Evolutionary conservation across 2,329 filamentous ascomycete species (phyloP).

Genomic region (Lasiodiplodia sp.): DNA sequence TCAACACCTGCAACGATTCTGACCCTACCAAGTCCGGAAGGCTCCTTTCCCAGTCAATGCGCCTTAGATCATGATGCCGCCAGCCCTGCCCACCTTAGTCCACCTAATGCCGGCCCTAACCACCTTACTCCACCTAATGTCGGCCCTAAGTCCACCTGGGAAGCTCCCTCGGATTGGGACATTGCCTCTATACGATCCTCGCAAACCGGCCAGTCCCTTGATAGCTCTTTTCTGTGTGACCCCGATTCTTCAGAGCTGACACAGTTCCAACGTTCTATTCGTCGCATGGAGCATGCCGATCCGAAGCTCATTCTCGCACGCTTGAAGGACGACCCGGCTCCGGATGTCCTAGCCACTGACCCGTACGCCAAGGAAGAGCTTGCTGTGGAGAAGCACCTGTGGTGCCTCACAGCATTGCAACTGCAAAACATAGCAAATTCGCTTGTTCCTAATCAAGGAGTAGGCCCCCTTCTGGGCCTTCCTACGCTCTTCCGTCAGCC

Average conservation of each 20-base stretch:
- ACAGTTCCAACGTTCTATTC: conserved; percentile 61
- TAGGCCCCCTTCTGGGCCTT: conserved; percentile 26
- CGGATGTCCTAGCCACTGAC: conserved; percentile 48
- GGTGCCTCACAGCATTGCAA: conserved; percentile 67
- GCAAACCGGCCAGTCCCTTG: conserved; percentile 6
- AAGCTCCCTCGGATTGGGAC: conserved; percentile 45
- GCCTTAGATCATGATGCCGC: conserved; percentile 1
- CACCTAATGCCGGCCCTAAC: background rate
- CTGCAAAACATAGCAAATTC: conserved; percentile 43
- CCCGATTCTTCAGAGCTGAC: conserved; percentile 36
- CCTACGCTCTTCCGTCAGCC: conserved; percentile 36
- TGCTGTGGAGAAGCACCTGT: conserved; percentile 65
- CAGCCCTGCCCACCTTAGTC: background rate
- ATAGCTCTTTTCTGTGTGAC: conserved; percentile 21
- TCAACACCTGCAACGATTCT: background rate
- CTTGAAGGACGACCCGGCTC: conserved; percentile 56
- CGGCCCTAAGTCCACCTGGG: conserved; percentile 32
- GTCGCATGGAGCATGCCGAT: conserved; percentile 62
- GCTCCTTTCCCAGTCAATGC: conserved; percentile 3
- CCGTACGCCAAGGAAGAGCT: conserved; percentile 52
- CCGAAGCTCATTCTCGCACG: conserved; percentile 61
- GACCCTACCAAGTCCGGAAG: conserved; percentile 20
- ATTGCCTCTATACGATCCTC: conserved; percentile 37
- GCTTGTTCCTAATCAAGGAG: conserved; percentile 36
- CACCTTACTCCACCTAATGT: background rate